Evolutionary conservation across 2,329 filamentous ascomycete species (phyloP).

Genomic region (Chaetomiaceae sp.): DNA sequence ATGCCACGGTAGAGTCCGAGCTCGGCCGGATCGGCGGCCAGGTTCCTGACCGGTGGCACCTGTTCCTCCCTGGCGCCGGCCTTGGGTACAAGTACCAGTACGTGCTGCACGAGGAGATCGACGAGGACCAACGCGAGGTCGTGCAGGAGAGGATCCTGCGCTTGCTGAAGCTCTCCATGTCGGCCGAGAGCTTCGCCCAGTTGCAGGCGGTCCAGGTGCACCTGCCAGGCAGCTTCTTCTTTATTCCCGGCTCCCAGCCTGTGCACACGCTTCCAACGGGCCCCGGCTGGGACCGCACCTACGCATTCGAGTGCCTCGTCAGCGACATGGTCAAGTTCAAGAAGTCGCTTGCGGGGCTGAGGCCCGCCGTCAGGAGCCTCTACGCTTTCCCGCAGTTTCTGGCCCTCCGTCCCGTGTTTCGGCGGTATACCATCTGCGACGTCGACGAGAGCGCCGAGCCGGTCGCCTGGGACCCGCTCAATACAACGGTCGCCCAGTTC

Average conservation of each 20-base stretch:
- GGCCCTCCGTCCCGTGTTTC: slow-evolving; percentile 21
- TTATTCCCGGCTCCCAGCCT: too few species aligned
- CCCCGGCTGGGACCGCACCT: too few species aligned
- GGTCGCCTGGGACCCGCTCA: not conserved
- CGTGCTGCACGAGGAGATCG: slow-evolving; percentile 7
- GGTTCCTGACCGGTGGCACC: slow-evolving; percentile 14
- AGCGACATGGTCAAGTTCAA: slow-evolving; percentile 4
- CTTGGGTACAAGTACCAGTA: slow-evolving; percentile 4
- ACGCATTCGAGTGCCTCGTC: not conserved
- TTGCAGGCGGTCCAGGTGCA: slow-evolving; percentile 14
- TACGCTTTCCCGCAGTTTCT: slow-evolving; percentile 21
- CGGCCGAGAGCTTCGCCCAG: not conserved
- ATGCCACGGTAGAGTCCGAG: not conserved
- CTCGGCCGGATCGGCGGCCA: not conserved
- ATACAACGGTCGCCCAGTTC: not conserved
- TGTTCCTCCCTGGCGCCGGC: slow-evolving; percentile 17
- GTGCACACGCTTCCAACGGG: too few species aligned
- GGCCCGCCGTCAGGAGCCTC: not conserved
- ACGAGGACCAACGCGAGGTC: not conserved
- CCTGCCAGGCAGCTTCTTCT: slow-evolving; percentile 16
- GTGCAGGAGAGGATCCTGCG: slow-evolving; percentile 4
- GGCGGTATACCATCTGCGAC: slow-evolving; percentile 9
- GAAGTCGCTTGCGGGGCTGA: slow-evolving; percentile 1
- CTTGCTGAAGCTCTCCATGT: slow-evolving; percentile 9
- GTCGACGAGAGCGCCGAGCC: not conserved